Evolutionary conservation across 1,139 yeast genomes (phyloP), one percentile per base, ranked within the genome.

Genomic region (Yamadazyma spencermartinsiae): DNA sequence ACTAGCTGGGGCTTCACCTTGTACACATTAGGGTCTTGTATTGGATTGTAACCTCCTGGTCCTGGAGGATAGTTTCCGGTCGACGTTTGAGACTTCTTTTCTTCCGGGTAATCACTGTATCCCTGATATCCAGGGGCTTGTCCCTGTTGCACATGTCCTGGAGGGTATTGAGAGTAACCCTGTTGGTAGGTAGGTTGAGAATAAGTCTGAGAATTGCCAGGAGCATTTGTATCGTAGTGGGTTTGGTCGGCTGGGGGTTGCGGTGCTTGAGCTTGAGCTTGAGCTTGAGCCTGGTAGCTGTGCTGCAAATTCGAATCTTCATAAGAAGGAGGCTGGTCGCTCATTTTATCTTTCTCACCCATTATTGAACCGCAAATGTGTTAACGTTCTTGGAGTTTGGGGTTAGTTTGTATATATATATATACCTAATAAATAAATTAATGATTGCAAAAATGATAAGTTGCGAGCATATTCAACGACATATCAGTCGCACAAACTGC

Each of bases 1-100:
- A 68, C 72, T 40, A 52, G 41, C 28, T 64, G 65, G 2, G 74
- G 72, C 4, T 63, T 50, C 4, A 68, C 63, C 33, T 52, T 56
- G 39, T 52, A 55, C 3, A 61, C 68, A 34, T 59, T 57, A 2
- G 64, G 65, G 34, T 59, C 65, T 4, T 52, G 36, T 51, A 56
- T 42, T 2, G 64, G 65, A 38, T 58, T 52, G 33, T 54, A 49
- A 13, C 32, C 15, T 3, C 14, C 32, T 24, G 31, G 26, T 14
- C 27, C 25, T 18, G 25, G 33, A 9, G 13, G 13, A 34, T 35
- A 8, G 10, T 25, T 15, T 8, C 28, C n/a, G 12, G 33, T 15
- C 4, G 27, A 29, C 10, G 29, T n/a, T 4, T 32, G 14, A 27
- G 5, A 10, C 12, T 16, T 14, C 20, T 28, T 28, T 11, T 28